Conservation (phyloP, 1,139 yeast species). For the Candida anutae region DNA sequence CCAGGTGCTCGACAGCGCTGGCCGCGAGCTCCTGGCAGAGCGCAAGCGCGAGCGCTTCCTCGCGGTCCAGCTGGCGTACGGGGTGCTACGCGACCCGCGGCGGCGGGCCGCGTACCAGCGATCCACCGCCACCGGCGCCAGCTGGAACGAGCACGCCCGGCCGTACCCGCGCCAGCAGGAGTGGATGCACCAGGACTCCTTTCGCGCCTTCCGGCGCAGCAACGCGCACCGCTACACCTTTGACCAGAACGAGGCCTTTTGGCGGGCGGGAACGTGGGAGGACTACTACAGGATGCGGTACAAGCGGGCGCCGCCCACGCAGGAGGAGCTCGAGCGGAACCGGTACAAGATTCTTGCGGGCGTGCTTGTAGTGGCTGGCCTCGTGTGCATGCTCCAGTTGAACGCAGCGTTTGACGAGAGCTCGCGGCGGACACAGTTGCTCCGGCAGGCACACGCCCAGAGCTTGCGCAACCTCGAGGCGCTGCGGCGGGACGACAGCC, state of each 20-base stretch:
- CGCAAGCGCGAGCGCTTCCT: conserved; percentile 59
- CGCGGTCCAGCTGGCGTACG: conserved; percentile 65
- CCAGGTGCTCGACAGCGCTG: conserved; percentile 18
- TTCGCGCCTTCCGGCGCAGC: conserved; percentile 28
- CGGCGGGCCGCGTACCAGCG: conserved; percentile 26
- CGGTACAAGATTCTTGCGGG: conserved; percentile 38
- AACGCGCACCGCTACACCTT: conserved; percentile 32
- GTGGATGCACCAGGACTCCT: conserved; percentile 8
- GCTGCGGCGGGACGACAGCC: conserved; percentile 32
- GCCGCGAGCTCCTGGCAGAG: conserved; percentile 22
- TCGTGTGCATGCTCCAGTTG: conserved; percentile 37
- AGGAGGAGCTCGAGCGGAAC: conserved; percentile 37
- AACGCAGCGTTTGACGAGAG: conserved; percentile 30
- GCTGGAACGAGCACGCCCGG: not conserved
- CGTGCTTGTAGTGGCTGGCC: conserved; percentile 31
- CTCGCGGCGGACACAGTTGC: not conserved
- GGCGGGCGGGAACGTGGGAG: conserved; percentile 72
- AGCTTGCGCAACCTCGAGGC: conserved; percentile 20
- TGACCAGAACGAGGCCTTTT: conserved; percentile 39
- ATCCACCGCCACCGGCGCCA: conserved; percentile 15
- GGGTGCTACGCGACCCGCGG: conserved; percentile 52
- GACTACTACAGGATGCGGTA: conserved; percentile 45
- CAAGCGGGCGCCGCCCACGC: conserved; percentile 31
- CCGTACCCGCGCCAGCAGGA: conserved; percentile 3
- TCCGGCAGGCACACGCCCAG: conserved; percentile 19